Evolutionary conservation across 1,139 yeast genomes (phyloP), one percentile per base, ranked within the genome.

Genomic region (Meyerozyma elateridarum): DNA sequence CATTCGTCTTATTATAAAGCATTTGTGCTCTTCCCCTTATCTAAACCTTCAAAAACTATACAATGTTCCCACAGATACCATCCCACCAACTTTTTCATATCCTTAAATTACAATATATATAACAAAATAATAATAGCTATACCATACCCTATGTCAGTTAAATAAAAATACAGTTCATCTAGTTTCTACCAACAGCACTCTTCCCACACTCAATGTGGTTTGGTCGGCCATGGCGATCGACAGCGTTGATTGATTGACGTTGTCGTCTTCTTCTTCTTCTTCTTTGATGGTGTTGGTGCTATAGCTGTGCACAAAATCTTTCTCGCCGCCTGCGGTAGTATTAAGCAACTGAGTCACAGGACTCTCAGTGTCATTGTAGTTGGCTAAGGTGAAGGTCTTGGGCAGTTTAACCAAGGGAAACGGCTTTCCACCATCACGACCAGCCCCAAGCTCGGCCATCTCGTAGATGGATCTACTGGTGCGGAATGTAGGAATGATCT

Each of bases 361-460:
- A 39, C 67, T 61, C 38, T 59, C 68, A 25, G 49, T 50, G 28
- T 61, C 69, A 28, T 61, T 60, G 41, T 52, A 60, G 38, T 63
- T 52, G 5, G 70, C 51, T 35, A 67, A 53, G 14, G 70, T 56
- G 41, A 56, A 66, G 0, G 68, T 64, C 45, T 67, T 67, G 15
- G 73, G 73, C 2, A 70, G 62, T 39, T 66, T 67, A 3, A 65
- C 71, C 34, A 64, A 48, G 4, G 59, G 50, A 30, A 50, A 54
- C 3, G 52, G 42, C 11, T 29, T 22, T 8, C 32, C 34, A 12
- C 20, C 29, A 9, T 35, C 44, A 20, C 28, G 25, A 8, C 33
- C 34, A 9, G 14, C 29, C 25, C 42, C 49, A 18, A 51, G 38
- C 32, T 48, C 55, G 29, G 53, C 51, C 36, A 62, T 46, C 40